Percentiles rank a stretch among this genome's conserved stretches.
phyloP scores from a whole-genome alignment of 179 eudicot species.

The Silene coronaria region DNA sequence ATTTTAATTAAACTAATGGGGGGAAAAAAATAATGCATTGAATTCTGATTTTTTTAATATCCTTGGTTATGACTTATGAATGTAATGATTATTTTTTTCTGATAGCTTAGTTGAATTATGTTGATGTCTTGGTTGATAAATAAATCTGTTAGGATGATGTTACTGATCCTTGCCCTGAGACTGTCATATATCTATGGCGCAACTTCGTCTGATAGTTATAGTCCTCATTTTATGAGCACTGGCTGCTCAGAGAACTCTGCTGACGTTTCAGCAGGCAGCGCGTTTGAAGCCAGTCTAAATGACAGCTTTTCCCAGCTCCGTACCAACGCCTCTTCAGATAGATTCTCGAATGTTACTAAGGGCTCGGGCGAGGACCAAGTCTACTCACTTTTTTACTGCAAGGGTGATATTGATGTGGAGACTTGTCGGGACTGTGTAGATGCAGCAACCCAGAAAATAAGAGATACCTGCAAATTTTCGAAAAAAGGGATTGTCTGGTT shows the following conservation, averaged over 20 bases:
- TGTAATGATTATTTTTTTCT: too few relatives aligned
- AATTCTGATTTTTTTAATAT: too few relatives aligned
- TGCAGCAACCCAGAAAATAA: slow-evolving; percentile 4
- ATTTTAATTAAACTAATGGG: too few relatives aligned
- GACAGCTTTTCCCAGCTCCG: slow-evolving; percentile 7
- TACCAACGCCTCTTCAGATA: neutral
- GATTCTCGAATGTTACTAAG: neutral
- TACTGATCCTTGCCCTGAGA: slow-evolving; percentile 4
- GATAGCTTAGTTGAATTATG: neutral
- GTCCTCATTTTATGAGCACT: neutral
- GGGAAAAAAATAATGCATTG: too few relatives aligned
- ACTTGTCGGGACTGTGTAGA: slow-evolving; percentile 4
- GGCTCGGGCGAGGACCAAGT: slow-evolving; percentile 10
- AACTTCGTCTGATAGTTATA: neutral
- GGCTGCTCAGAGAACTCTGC: neutral
- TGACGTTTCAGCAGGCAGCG: slow-evolving; percentile 7
- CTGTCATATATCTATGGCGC: neutral
- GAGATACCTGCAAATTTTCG: neutral
- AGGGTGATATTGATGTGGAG: slow-evolving; percentile 3
- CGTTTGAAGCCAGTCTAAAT: slow-evolving; percentile 11
- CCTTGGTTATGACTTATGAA: too few relatives aligned
- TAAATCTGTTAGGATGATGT: neutral
- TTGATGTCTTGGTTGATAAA: neutral
- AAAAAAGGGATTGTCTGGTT: slow-evolving; percentile 16
- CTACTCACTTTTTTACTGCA: slow-evolving; percentile 13